phyloP scores from a whole-genome alignment of 805 yeast genomes.

The Candida ulmi region DNA sequence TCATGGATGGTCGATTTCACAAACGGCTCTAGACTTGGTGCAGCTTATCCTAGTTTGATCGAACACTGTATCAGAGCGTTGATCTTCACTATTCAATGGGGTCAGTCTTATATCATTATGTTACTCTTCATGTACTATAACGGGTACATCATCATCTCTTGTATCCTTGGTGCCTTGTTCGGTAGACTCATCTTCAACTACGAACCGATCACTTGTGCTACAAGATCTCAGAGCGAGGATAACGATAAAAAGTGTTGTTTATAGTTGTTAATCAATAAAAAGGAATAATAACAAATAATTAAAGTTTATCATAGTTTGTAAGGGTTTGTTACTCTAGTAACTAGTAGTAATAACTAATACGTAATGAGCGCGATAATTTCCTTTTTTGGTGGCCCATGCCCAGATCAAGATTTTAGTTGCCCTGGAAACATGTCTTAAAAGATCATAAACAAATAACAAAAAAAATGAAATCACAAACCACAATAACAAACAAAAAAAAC shows the following conservation, averaged over 20 bases:
- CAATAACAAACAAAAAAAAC: too few species aligned
- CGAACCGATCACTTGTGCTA: conserved; percentile 31
- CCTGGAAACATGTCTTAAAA: too few species aligned
- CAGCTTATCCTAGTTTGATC: conserved; percentile 33
- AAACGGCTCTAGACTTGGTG: conserved; percentile 9
- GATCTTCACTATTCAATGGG: conserved; percentile 56
- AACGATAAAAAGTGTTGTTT: conserved; percentile 31
- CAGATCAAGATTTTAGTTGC: too few species aligned
- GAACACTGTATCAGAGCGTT: conserved; percentile 48
- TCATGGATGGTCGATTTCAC: conserved; percentile 21
- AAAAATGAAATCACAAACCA: too few species aligned
- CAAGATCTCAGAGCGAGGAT: conserved; percentile 22
- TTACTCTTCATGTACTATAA: conserved; percentile 72
- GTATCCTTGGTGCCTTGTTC: conserved; percentile 55
- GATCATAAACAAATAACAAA: too few species aligned
- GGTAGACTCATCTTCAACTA: conserved; percentile 51
- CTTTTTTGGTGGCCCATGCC: too few species aligned
- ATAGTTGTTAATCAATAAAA: too few species aligned
- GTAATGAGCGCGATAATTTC: too few species aligned
- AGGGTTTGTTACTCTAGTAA: too few species aligned
- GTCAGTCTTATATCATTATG: conserved; percentile 60
- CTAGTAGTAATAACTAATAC: too few species aligned
- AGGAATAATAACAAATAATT: too few species aligned
- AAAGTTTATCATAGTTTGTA: too few species aligned
- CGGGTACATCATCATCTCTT: conserved; percentile 59